Percentiles rank a stretch among this genome's conserved stretches.
Conservation (phyloP, 2,329 filamentous ascomycete genomes). For the Exophiala xenobiotica region DNA sequence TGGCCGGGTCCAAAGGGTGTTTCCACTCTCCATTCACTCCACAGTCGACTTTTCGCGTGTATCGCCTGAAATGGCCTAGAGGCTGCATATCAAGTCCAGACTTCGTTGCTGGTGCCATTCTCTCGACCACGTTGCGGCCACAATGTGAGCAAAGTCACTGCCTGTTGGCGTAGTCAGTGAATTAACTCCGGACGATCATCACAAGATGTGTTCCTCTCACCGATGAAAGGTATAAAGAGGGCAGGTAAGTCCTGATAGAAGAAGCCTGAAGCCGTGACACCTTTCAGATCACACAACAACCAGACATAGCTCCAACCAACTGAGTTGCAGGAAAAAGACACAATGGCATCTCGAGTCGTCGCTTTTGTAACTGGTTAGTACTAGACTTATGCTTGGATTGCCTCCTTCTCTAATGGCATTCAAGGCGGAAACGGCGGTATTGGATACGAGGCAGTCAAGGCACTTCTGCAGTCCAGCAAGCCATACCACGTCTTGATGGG, state of each 20-base stretch:
- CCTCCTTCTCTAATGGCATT: neutral
- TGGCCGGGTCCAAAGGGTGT: neutral
- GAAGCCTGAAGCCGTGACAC: neutral
- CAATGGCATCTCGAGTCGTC: constrained; percentile 1
- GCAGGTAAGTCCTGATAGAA: neutral
- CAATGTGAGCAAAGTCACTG: too few species aligned
- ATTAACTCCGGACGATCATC: neutral
- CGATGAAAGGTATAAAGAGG: neutral
- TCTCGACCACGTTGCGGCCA: too few species aligned
- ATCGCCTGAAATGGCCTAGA: neutral
- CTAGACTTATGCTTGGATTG: neutral
- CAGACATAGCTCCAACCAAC: neutral
- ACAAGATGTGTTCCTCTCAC: neutral
- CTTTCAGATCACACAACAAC: neutral
- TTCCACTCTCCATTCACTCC: neutral
- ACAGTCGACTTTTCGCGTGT: neutral
- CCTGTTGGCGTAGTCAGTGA: neutral
- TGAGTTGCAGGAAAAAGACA: neutral
- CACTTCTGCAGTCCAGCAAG: constrained; percentile 24
- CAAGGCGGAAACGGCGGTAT: constrained; percentile 34
- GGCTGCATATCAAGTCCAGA: too few species aligned
- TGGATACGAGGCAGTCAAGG: constrained; percentile 30
- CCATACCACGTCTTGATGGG: constrained; percentile 30
- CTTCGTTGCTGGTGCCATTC: too few species aligned
- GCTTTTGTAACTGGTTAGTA: neutral